Evolutionary conservation across 1,284 basidiomycete genomes (phyloP).

Genomic region (Cryptococcus floricola): DNA sequence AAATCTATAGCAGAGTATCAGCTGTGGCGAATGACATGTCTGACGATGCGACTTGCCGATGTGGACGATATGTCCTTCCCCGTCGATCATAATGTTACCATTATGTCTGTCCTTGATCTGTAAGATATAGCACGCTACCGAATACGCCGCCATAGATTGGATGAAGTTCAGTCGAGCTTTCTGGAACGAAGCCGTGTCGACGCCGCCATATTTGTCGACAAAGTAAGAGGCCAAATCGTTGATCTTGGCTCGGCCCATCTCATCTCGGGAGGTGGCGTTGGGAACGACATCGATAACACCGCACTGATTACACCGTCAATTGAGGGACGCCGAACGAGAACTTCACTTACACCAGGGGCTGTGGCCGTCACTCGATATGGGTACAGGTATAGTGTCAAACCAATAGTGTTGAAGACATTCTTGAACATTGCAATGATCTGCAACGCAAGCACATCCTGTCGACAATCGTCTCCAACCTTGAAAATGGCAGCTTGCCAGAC

Average conservation of each 20-base stretch:
- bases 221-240: conserved; percentile 96
- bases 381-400: conserved; percentile 86
- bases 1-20: conserved; percentile 62
- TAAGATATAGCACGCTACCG: conserved; percentile 94
- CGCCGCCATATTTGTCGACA: conserved; percentile 85
- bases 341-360: conserved; percentile 74
- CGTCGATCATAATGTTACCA: conserved; percentile 99
- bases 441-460: conserved; percentile 93
- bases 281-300: conserved; percentile 99
- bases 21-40: neutral
- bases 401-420: conserved; percentile 85
- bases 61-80: conserved; percentile 91
- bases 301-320: conserved; percentile 57
- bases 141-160: conserved; percentile 98
- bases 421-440: conserved; percentile 99
- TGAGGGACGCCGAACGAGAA: neutral
- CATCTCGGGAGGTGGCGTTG: conserved; percentile 95
- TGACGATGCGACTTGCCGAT: conserved; percentile 60
- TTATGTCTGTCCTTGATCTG: conserved; percentile 98
- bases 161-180: conserved; percentile 93
- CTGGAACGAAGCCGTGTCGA: conserved; percentile 87
- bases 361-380: conserved; percentile 98
- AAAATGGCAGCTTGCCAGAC: conserved; percentile 99
- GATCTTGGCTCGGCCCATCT: conserved; percentile 98
- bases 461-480: conserved; percentile 99